Base-by-base conservation (phyloP, 345 rosid genomes). In the Sisymbrium irio region DNA sequence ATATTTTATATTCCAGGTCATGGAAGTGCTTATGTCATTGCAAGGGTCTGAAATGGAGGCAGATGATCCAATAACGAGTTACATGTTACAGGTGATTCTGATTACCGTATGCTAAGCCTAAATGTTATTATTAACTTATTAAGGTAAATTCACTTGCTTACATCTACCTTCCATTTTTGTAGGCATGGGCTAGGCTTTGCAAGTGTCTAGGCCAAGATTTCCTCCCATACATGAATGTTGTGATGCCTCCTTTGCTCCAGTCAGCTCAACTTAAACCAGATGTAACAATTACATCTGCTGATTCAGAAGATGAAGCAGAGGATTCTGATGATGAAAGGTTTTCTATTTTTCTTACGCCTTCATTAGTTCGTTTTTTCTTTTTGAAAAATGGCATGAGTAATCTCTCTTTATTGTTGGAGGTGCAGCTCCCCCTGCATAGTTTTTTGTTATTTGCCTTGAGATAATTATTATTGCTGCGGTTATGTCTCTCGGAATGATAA, bases 151-250 rank as follows among this genome's bases (percentile, higher is more conserved):
- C 44, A 15, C 47, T 20, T 70, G 18, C 39, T 60, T 19, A 73
- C 49, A 59, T 25, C 65, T 66, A 19, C 17, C 44, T 40, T 64
- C 42, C 25, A 35, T 47, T 79, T 46, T 72, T 69, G 14, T 76
- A 96, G 98, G 99, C 98, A 19, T 96, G 99, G 99, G 98, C 99
- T 55, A 86, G 99, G 74, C 97, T 96, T 49, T 96, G 99, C 90
- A 96, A 96, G 79, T 96, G 99, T 79, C 79, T 96, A 74, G 99
- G 99, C 42, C 98, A 90, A 74, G 99, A 96, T 80, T 96, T 96
- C 78, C 90, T 96, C 72, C 99, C 99, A 36, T 96, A 96, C 63
- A 92, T 96, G 99, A 84, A 81, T 47, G 91, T 96, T 78, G 99
- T 96, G 58, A 96, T 96, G 99, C 99, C 99, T 39, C 96, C 98